These are phyloP conservation scores for Scedosporium apiospermum DNA, from an alignment of 2,329 filamentous ascomycete species.

Conservation along the genomic window DNA sequence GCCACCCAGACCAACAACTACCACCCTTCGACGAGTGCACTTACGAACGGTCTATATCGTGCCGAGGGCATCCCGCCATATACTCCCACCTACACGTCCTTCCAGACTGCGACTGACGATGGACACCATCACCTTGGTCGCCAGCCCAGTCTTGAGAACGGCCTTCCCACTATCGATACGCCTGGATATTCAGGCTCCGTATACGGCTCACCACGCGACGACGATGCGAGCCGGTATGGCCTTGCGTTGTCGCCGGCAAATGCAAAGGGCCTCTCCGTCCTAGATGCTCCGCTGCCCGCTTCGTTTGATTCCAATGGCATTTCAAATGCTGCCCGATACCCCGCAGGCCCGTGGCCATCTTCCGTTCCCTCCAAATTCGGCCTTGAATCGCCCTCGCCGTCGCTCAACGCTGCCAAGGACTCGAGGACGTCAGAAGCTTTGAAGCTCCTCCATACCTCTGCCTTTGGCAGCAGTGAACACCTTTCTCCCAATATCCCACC, in stretches of 20 bases:
- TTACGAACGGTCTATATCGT: constrained; percentile 49
- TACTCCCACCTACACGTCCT: constrained; percentile 26
- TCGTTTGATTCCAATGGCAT: constrained; percentile 96
- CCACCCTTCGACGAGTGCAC: constrained; percentile 56
- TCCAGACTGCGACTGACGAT: constrained; percentile 22
- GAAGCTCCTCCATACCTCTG: constrained; percentile 56
- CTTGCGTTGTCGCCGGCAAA: constrained; percentile 69
- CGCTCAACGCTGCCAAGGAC: constrained; percentile 54
- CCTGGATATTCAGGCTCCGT: constrained; percentile 45
- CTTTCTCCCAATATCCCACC: constrained; percentile 35
- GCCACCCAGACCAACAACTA: constrained; percentile 39
- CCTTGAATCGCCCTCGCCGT: constrained; percentile 74
- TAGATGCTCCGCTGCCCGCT: constrained; percentile 85
- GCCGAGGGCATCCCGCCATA: constrained; percentile 28
- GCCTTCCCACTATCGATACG: constrained; percentile 49
- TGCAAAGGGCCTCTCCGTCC: constrained; percentile 68
- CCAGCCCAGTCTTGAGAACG: constrained; percentile 45
- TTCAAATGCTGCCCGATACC: constrained; percentile 78
- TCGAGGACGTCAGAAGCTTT: constrained; percentile 52
- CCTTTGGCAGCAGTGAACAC: constrained; percentile 57
- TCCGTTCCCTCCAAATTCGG: constrained; percentile 90
- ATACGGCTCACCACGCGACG: constrained; percentile 79
- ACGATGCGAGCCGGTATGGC: constrained; percentile 47
- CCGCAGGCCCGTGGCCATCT: constrained; percentile 71
- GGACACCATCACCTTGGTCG: constrained; percentile 33